Evolutionary conservation across 495 filamentous ascomycete genomes (phyloP), one percentile per base, ranked within the genome.

Genomic region (Acidiella bohemica): DNA sequence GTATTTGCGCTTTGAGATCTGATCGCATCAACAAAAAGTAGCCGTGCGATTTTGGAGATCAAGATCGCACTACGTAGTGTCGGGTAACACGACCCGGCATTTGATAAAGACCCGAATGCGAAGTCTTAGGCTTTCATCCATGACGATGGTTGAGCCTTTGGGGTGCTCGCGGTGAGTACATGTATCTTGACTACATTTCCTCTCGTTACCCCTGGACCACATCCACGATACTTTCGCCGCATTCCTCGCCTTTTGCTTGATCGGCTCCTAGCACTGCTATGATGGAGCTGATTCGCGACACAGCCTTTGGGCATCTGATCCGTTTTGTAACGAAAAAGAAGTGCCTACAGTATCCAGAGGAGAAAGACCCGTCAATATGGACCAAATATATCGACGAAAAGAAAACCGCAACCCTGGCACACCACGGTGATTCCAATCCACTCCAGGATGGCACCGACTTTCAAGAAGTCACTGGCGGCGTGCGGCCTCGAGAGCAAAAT

Each of bases 271-370:
- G n/a, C n/a, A n/a, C n/a, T n/a, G n/a, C n/a, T n/a, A 50, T 50
- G 47, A 28, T 34, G 9, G 54, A 60, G 25, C 44, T 62, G 34
- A 48, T 62, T 20, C 51, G 59, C 18, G 59, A 62, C 39, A 58
- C 58, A 19, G 44, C 47, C 24, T 60, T 60, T 33, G 59, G 59
- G 4, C 51, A 58, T 38, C 16, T 50, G 18, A 47, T 62, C 9
- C 50, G 59, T 21, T 46, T 62, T 16, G 38, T 53, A 11, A 44
- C 49, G 17, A 29, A 42, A 14, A 44, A 47, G 3, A 53, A 44
- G 41, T 36, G 34, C n/a, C 47, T 63, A 12, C 35, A 45, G 23
- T 63, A 52, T 28, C 24, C 50, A 9, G 59, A 63, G 36, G 58
- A 63, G 39, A 40, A 12, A 19, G 46, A 63, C 43, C 46, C 53